These are phyloP conservation scores for Setomelanomma holmii DNA, from an alignment of 2,329 filamentous ascomycete genomes.

Conservation along the genomic window DNA sequence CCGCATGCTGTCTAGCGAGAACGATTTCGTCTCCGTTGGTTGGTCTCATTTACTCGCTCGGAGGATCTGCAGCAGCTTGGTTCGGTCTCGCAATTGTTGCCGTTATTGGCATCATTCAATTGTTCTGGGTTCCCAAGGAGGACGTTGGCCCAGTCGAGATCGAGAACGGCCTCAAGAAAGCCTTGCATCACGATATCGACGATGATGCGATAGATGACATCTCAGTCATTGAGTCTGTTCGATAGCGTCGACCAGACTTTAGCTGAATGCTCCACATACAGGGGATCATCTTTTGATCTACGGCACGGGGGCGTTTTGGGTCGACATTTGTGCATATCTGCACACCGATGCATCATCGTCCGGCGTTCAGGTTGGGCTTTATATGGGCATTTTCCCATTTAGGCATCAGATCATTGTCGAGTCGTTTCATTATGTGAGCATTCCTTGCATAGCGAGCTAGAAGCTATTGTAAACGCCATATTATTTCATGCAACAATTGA, in stretches of 20 bases:
- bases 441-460: slow-evolving; percentile 20
- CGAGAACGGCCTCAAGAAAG: slow-evolving; percentile 42
- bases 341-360: slow-evolving; percentile 22
- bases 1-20: slow-evolving; percentile 70
- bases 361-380: slow-evolving; percentile 26
- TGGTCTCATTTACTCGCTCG: slow-evolving; percentile 70
- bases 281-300: background rate
- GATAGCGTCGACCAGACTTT: slow-evolving; percentile 15
- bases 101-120: slow-evolving; percentile 61
- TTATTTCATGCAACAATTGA: too few species aligned
- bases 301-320: background rate
- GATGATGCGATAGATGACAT: slow-evolving; percentile 37
- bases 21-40: slow-evolving; percentile 73
- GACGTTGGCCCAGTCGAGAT: slow-evolving; percentile 45
- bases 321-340: slow-evolving; percentile 1
- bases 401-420: slow-evolving; percentile 16
- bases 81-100: slow-evolving; percentile 65
- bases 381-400: slow-evolving; percentile 2
- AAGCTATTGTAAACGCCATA: slow-evolving; percentile 1
- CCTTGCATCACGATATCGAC: slow-evolving; percentile 27
- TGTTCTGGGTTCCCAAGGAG: slow-evolving; percentile 62
- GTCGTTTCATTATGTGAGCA: background rate
- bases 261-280: background rate
- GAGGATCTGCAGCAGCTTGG: slow-evolving; percentile 67
- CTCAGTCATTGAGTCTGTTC: slow-evolving; percentile 35